Conservation (phyloP, 1,284 basidiomycete species). For the Moniliophthora roreri region DNA sequence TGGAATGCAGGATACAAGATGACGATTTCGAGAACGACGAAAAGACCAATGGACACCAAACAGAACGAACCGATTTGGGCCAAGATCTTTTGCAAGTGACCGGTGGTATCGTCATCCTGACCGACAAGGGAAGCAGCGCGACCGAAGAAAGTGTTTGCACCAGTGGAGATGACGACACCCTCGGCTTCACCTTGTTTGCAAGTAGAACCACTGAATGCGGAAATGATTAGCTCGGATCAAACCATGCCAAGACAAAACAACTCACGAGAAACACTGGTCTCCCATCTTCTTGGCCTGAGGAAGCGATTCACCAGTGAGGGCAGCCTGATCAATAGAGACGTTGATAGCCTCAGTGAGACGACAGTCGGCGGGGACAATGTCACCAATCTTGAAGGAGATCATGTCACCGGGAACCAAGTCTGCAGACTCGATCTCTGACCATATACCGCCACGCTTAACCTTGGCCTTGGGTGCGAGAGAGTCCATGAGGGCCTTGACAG, state of each 20-base stretch:
- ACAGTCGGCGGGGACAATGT: constrained; percentile 94
- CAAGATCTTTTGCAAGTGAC: constrained; percentile 97
- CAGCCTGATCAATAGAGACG: constrained; percentile 95
- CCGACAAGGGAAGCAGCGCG: constrained; percentile 94
- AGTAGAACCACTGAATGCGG: constrained; percentile 74
- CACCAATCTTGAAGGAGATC: constrained; percentile 96
- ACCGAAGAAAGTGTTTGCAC: constrained; percentile 95
- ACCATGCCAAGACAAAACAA: constrained; percentile 23
- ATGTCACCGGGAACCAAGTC: constrained; percentile 93
- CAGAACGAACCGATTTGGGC: constrained; percentile 97
- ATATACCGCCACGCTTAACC: constrained; percentile 81
- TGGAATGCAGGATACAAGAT: constrained; percentile 87
- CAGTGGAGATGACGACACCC: constrained; percentile 95
- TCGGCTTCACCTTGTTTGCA: constrained; percentile 98
- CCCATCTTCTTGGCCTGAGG: constrained; percentile 88
- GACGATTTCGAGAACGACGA: constrained; percentile 89
- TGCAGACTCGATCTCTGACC: constrained; percentile 88
- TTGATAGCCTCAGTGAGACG: constrained; percentile 95
- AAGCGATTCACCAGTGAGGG: constrained; percentile 94
- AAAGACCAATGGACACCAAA: constrained; percentile 90
- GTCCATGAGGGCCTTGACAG: constrained; percentile 99
- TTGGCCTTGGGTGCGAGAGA: constrained; percentile 97
- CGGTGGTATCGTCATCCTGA: constrained; percentile 93
- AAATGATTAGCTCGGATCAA: constrained; percentile 12
- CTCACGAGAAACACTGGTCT: constrained; percentile 95